Evolutionary conservation across 1,284 basidiomycete species (phyloP).

Genomic region (Pseudozyma sp.): DNA sequence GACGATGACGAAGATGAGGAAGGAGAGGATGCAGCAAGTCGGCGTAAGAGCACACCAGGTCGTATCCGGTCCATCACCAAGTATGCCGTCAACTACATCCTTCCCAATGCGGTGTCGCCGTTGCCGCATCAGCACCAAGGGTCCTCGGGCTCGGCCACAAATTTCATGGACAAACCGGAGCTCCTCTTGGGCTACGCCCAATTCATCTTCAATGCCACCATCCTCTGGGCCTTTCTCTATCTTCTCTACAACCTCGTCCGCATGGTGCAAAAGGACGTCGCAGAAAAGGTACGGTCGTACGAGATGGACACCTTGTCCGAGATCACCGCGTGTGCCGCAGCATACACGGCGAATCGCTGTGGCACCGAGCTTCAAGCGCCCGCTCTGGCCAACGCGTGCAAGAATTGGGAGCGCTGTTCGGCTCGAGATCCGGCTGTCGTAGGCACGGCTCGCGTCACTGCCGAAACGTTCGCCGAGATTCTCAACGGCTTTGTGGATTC

Average conservation of each 20-base stretch:
- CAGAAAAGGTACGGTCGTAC: conserved; percentile 86
- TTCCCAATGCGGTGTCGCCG: conserved; percentile 32
- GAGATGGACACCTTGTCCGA: conserved; percentile 74
- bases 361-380: conserved; percentile 61
- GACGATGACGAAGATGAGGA: conserved; percentile 23
- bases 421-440: conserved; percentile 89
- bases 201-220: conserved; percentile 91
- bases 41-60: conserved; percentile 24
- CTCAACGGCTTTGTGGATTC: conserved; percentile 96
- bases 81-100: conserved; percentile 51
- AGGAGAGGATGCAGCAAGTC: neutral
- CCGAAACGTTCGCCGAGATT: conserved; percentile 94
- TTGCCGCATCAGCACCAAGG: conserved; percentile 15
- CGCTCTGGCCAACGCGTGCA: conserved; percentile 59
- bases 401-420: conserved; percentile 92
- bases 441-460: conserved; percentile 87
- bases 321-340: conserved; percentile 53
- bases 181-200: conserved; percentile 73
- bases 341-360: conserved; percentile 58
- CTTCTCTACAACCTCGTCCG: conserved; percentile 85
- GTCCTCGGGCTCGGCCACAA: conserved; percentile 4
- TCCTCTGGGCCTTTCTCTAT: conserved; percentile 86
- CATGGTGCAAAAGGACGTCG: conserved; percentile 89
- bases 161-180: conserved; percentile 55
- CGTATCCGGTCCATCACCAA: conserved; percentile 51